Base-by-base conservation (phyloP, 129 eudicot species). In the Pulicaria dysenterica region DNA sequence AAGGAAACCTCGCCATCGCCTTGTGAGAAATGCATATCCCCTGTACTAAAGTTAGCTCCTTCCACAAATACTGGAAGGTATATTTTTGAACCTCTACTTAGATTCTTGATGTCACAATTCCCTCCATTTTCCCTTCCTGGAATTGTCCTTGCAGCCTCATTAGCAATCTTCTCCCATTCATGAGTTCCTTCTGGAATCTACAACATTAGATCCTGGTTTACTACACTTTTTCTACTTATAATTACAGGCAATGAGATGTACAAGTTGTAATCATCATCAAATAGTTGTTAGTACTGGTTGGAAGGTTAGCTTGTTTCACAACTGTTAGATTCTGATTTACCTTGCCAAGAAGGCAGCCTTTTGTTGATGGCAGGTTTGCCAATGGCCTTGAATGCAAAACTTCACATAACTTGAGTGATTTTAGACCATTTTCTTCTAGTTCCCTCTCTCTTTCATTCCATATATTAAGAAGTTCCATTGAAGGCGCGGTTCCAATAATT, bases 111-210 rank as follows among this genome's bases (percentile, higher is more conserved):
- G 78, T 95, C 99, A 74, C 99, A 95, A 54, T 95, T 95, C 59
- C 99, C 99, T 64, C 99, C 99, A 66, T 95, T 95, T 79, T 95
- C 99, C 73, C 99, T 81, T 76, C 99, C 99, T 6, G 99, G 99
- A 39, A 95, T 90, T 46, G 99, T 95, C 70, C 99, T 81, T 42
- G 99, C 99, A 34, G 99, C 99, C 79, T 95, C 99, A 12, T 6
- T 72, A 12, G 99, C 96, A 16, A 90, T 84, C 83, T 81, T 88
- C 78, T 90, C 91, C 99, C 99, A 94, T 68, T 88, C 99, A 3
- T 80, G 66, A 67, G 80, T 83, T 58, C 91, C 86, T 77, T 75
- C 85, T 54, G 77, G 74, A 71, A 94, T 81, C 99, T 90, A 79
- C 79, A 73, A 15, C 67, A 58, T 57, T 15, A 63, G 58, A 8